Percentiles rank a stretch among this genome's conserved stretches.
Evolutionary conservation across 1,284 basidiomycete species (phyloP).

Genomic region (Macrocystidia cucumis): DNA sequence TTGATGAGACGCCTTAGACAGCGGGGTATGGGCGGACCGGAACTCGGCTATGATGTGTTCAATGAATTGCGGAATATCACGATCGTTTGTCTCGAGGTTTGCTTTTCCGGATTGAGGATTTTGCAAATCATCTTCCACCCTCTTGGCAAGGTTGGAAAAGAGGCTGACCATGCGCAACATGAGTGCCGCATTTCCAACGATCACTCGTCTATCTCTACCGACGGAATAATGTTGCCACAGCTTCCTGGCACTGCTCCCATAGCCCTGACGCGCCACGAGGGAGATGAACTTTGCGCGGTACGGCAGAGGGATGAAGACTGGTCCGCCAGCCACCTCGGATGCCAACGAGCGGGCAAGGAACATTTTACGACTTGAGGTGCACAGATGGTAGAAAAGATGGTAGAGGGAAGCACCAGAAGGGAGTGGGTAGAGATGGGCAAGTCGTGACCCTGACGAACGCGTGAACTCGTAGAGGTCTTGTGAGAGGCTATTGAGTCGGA

Average conservation of each 20-base stretch:
- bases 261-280: slow-evolving; percentile 35
- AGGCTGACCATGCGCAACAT: slow-evolving; percentile 53
- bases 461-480: slow-evolving; percentile 33
- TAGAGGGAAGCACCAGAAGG: slow-evolving; percentile 35
- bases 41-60: slow-evolving; percentile 39
- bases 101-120: slow-evolving; percentile 9
- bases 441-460: slow-evolving; percentile 21
- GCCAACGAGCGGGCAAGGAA: slow-evolving; percentile 31
- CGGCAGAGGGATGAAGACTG: slow-evolving; percentile 30
- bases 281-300: slow-evolving; percentile 41
- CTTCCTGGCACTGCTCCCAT: slow-evolving; percentile 34
- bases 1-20: slow-evolving; percentile 39
- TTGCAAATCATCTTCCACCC: background rate
- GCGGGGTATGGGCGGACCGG: slow-evolving; percentile 31
- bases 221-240: slow-evolving; percentile 50
- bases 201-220: slow-evolving; percentile 30
- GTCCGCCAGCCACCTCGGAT: slow-evolving; percentile 33
- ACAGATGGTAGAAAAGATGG: slow-evolving; percentile 44
- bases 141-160: slow-evolving; percentile 25
- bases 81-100: no score
- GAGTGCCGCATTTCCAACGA: slow-evolving; percentile 36
- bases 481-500: slow-evolving; percentile 22
- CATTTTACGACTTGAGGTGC: slow-evolving; percentile 25
- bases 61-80: slow-evolving; percentile 35
- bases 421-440: slow-evolving; percentile 32